Base-by-base conservation (phyloP, 495 filamentous ascomycete genomes). In the Hyphodiscus hymeniophilus region DNA sequence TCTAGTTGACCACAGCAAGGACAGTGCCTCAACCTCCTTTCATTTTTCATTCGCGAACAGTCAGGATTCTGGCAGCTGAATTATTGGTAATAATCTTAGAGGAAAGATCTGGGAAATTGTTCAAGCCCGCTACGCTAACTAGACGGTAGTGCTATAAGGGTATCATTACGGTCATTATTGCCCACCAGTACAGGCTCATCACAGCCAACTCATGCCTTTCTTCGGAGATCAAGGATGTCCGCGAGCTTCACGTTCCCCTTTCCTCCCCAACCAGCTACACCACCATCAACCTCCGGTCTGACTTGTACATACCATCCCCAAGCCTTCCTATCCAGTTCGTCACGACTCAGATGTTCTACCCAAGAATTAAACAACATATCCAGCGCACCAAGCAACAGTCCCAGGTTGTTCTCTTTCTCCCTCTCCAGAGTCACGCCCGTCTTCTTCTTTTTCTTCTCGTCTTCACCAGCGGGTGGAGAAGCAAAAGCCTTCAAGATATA, bases 291-390 rank as follows among this genome's bases (percentile, higher is more conserved):
- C 0, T 80, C 78, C 0, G 87, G 87, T 41, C 87, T 67, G 7
- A 89, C 82, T 21, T 71, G 72, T 2, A 82, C 65, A 61, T 94
- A 94, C 87, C 87, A 92, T 21, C 68, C 62, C 87, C 87, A 94
- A 22, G 85, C 82, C 42, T 81, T 70, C 50, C 72, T 67, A 58
- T 92, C 86, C 30, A 91, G 67, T 53, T 94, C 85, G 3, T 73
- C 64, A 1, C 63, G 59, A 15, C 60, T 64, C 7, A 89, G 57
- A 26, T 72, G 64, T 16, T 68, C 63, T 0, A 72, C 70, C 87
- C 87, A 92, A 32, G 82, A 88, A 12, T 66, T 66, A 56, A 79
- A 88, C 10, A 91, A 63, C 20, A 82, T 60, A 52, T 87, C 76
- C 49, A 92, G 61, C 7, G 82, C 77, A 4, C 71, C 74, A 0